Evolutionary conservation across 768 basidiomycete species (phyloP).

Genomic region (Macrolepiota dolichaula): DNA sequence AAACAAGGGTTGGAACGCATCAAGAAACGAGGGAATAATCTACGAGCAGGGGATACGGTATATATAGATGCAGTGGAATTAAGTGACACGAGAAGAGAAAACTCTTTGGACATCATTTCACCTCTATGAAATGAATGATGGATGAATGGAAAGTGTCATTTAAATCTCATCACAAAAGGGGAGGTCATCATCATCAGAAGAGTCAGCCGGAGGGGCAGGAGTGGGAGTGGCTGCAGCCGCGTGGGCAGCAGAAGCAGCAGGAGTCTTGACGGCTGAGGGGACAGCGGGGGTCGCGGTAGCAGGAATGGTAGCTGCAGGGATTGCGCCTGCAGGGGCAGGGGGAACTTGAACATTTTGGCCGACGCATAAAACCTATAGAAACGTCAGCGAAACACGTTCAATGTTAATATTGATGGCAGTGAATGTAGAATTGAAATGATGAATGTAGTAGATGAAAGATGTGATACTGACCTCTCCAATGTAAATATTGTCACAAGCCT

Average conservation of each 20-base stretch:
- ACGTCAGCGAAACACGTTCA: background rate
- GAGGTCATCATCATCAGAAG: conserved; percentile 35
- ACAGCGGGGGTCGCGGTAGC: conserved; percentile 24
- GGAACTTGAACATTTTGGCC: conserved; percentile 39
- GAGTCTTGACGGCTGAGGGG: conserved; percentile 17
- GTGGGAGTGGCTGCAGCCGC: background rate
- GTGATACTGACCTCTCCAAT: conserved; percentile 60
- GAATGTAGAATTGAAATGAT: background rate
- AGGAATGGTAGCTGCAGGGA: conserved; percentile 29
- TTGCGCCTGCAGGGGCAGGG: conserved; percentile 27
- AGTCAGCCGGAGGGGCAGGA: conserved; percentile 15
- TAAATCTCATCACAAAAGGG: conserved; percentile 53
- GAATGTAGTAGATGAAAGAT: background rate
- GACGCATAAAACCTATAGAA: conserved; percentile 51
- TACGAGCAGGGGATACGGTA: background rate
- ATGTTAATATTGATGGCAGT: background rate
- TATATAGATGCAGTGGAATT: background rate
- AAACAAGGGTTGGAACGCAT: background rate
- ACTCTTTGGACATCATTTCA: background rate
- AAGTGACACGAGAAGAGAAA: background rate
- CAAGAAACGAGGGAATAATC: background rate
- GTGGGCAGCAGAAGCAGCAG: conserved; percentile 1
- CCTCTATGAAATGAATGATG: background rate
- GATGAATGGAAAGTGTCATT: conserved; percentile 1
- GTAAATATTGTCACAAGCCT: conserved; percentile 63